Evolutionary conservation across 208 protist species (phyloP), one percentile per base, ranked within the genome.

Genomic region (Leishmania major): DNA sequence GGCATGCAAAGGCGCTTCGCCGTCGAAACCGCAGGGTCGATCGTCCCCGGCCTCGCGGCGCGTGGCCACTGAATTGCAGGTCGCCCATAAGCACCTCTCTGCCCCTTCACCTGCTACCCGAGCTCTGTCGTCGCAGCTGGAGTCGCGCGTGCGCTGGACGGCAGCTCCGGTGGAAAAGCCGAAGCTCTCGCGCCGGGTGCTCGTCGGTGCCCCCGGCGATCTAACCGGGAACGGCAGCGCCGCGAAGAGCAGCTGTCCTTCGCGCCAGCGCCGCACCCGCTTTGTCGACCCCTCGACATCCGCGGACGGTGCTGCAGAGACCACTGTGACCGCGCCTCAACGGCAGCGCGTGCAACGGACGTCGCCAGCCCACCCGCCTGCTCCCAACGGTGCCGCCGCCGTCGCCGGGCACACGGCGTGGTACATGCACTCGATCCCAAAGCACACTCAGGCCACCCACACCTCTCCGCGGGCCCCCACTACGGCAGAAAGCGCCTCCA

Each of bases 391-490:
- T 60, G n/a, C 73, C 74, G 1, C n/a, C 71, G 40, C 71, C 47
- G 31, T 37, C 8, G 57, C 70, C 49, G 75, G 60, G 47, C 70
- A 81, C 71, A 49, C 81, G 1, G 31, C 77, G 45, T 66, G 55
- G 11, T 57, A 66, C 55, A 57, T 49, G 25, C 57, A 66, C 57
- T 43, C 81, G 35, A 81, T 77, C 35, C 81, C 69, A 59, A 25
- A 45, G 6, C 47, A 78, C 59, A 40, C 15, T 59, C 15, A 71
- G 22, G 47, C 69, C 0, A 59, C 25, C 10, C 71, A n/a, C 60
- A 81, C 77, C 17, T 77, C 81, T n/a, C 81, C 77, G 51, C 77
- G 77, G 15, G 51, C 40, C 1, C 37, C 81, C 1, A 51, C 67
- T 15, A 5, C 59, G 45, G 57, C 62, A 45, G 77, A 78, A 6